Base-by-base conservation (phyloP, 345 rosid genomes). In the Pugionium cornutum region DNA sequence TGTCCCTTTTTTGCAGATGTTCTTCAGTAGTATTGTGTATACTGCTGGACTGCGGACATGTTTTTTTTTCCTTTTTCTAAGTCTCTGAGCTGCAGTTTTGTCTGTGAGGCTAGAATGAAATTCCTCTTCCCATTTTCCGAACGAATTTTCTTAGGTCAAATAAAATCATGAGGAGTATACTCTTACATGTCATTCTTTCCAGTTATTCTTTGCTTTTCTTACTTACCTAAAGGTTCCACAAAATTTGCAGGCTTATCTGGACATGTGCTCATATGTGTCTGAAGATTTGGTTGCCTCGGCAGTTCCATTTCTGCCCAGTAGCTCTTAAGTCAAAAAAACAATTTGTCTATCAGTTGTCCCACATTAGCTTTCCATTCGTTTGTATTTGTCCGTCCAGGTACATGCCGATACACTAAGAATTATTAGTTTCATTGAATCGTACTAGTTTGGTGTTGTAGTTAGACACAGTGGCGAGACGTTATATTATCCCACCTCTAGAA, bases 191-290 rank as follows among this genome's bases (percentile, higher is more conserved):
- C 42, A 39, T 11, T 43, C 0, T 51, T 40, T 53, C 25, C 0
- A 51, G n/a, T 47, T 64, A 0, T 50, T 62, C 26, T 67, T 45
- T 32, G 37, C 27, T 59, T 74, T 61, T 55, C 31, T 5, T 60
- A 66, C 75, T 68, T 72, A 70, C 64, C 54, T 60, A 66, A 58
- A 51, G 63, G 50, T 48, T 58, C 50, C 43, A 76, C 62, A 7
- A 79, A 72, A 73, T 68, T 70, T 79, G 79, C 80, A 72, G 79
- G 82, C 59, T 52, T 31, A 7, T 65, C 70, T 70, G 76, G 73
- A 52, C 53, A 64, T 64, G 50, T 64, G 45, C 62, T 71, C 75
- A 72, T 60, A 56, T 50, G 68, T 55, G 75, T 75, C 58, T 65
- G 53, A 58, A 68, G 75, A 58, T 62, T 57, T 75, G 74, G 72